These are phyloP conservation scores for Blastobotrys attinorum DNA, from an alignment of 805 yeast genomes.

Conservation along the genomic window DNA sequence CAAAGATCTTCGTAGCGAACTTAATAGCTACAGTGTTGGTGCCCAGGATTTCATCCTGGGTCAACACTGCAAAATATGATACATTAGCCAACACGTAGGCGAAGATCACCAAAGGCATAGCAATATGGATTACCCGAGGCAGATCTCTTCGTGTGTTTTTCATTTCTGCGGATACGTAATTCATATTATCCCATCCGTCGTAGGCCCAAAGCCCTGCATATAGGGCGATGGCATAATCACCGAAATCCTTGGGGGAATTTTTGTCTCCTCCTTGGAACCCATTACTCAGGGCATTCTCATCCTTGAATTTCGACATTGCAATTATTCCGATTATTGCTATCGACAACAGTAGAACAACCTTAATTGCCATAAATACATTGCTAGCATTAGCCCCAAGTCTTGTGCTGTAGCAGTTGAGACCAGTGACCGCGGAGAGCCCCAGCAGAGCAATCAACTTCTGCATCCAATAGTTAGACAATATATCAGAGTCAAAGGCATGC, in stretches of 20 bases:
- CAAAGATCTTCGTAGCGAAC: constrained; percentile 26
- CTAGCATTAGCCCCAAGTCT: constrained; percentile 28
- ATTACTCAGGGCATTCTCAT: constrained; percentile 17
- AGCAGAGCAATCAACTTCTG: constrained; percentile 27
- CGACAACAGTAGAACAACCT: constrained; percentile 26
- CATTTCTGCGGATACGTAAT: constrained; percentile 36
- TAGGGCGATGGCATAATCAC: constrained; percentile 30
- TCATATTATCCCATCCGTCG: constrained; percentile 39
- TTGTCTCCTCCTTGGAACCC: constrained; percentile 16
- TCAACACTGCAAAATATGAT: constrained; percentile 60
- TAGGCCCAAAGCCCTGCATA: constrained; percentile 38
- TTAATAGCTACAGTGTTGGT: constrained; percentile 32
- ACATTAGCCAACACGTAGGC: constrained; percentile 31
- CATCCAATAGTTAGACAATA: constrained; percentile 19
- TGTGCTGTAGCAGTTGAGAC: constrained; percentile 25
- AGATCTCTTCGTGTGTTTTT: constrained; percentile 29
- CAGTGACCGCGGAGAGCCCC: constrained; percentile 22
- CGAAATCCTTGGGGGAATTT: constrained; percentile 22
- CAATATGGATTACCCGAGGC: constrained; percentile 32
- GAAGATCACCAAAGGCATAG: constrained; percentile 33
- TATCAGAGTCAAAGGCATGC: constrained; percentile 17
- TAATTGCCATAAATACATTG: constrained; percentile 27
- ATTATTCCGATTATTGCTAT: constrained; percentile 27
- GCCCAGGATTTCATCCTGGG: constrained; percentile 41
- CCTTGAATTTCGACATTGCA: constrained; percentile 14